A percentile compares a stretch with the other conserved stretches of the same genome.
Conservation (phyloP, 345 rosid genomes). For the Passiflora organensis region DNA sequence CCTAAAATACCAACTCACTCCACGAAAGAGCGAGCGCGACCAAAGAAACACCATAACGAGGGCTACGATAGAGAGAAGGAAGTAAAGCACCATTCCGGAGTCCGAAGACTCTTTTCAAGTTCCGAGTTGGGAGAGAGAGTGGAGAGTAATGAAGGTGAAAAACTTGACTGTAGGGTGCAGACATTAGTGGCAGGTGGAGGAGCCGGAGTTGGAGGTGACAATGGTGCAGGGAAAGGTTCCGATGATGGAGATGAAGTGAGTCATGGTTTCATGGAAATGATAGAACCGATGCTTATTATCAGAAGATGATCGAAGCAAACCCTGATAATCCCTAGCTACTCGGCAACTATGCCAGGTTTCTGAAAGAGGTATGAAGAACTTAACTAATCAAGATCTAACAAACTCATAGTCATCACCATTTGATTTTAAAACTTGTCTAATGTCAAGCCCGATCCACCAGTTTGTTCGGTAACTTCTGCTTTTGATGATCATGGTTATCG, state of each 20-base stretch:
- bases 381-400: no score
- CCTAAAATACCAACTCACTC: not conserved
- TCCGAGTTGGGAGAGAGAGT: constrained; percentile 41
- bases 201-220: constrained; percentile 17
- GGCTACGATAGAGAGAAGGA: constrained; percentile 2
- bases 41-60: not conserved
- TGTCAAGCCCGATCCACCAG: no score
- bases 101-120: constrained; percentile 35
- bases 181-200: constrained; percentile 32
- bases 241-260: constrained; percentile 23
- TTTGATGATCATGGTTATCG: no score
- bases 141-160: constrained; percentile 18
- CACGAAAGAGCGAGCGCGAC: not conserved
- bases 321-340: constrained; percentile 53
- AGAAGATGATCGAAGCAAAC: constrained; percentile 45
- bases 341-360: constrained; percentile 63
- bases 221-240: constrained; percentile 10
- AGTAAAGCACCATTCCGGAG: constrained; percentile 8
- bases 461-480: no score
- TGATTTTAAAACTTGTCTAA: no score
- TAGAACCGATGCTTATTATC: constrained; percentile 49
- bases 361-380: constrained; percentile 48
- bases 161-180: constrained; percentile 15
- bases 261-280: constrained; percentile 35
- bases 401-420: no score